Percentiles rank a stretch among this genome's conserved stretches.
phyloP scores from a whole-genome alignment of 257 asterid genomes.

The Jacaranda copaia region DNA sequence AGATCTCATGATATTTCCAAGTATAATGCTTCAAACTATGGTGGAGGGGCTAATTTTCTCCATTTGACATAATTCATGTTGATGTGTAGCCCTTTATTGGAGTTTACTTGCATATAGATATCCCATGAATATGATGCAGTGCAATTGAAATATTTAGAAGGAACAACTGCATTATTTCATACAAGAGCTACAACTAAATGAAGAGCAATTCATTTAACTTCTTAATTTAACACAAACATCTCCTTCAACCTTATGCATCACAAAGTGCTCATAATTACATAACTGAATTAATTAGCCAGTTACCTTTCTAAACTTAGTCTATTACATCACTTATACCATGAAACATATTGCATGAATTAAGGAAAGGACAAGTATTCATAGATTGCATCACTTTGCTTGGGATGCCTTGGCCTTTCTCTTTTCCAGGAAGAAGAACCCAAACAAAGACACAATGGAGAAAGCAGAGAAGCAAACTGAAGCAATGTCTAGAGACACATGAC shows the following conservation, averaged over 20 bases:
- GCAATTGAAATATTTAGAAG: too few relatives aligned
- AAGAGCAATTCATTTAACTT: conserved; percentile 11
- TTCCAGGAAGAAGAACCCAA: conserved; percentile 4
- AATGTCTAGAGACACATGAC: conserved; percentile 8
- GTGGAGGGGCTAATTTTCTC: background rate
- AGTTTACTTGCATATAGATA: background rate
- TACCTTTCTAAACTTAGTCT: background rate
- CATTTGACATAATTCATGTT: background rate
- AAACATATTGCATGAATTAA: background rate
- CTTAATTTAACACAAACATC: background rate
- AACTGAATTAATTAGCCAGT: background rate
- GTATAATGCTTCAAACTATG: background rate
- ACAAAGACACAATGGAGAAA: conserved; percentile 5
- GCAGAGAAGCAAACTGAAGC: conserved; percentile 23
- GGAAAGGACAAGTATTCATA: background rate
- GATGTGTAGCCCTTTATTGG: background rate
- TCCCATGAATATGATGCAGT: background rate
- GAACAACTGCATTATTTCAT: too few relatives aligned
- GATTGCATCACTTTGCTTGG: conserved; percentile 1
- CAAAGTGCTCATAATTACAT: background rate
- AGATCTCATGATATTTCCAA: conserved; percentile 3
- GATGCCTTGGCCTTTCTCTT: conserved; percentile 4
- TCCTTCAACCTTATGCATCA: background rate
- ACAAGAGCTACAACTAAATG: too few relatives aligned
- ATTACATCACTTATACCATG: background rate